Evolutionary conservation across 371 early-diverging fungal species (phyloP).

Genomic region (Mortierella polycephala): DNA sequence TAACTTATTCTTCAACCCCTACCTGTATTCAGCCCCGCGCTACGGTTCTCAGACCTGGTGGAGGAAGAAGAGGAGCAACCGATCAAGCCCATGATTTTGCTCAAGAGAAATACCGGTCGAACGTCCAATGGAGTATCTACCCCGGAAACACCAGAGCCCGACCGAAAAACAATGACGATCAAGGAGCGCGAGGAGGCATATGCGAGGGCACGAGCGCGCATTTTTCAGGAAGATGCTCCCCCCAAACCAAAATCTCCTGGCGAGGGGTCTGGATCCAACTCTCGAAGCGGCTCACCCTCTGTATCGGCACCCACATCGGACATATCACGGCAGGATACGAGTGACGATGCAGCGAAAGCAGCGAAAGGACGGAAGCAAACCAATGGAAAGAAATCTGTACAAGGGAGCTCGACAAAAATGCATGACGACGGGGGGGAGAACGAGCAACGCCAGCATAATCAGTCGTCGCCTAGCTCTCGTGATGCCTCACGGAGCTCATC

Average conservation of each 20-base stretch:
- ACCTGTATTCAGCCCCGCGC: conserved; percentile 54
- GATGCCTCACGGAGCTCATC: conserved; percentile 45
- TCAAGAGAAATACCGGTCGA: conserved; percentile 32
- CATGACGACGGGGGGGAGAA: conserved; percentile 20
- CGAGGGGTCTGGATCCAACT: conserved; percentile 29
- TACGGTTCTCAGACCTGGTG: conserved; percentile 40
- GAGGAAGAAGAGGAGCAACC: conserved; percentile 47
- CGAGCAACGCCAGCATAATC: conserved; percentile 15
- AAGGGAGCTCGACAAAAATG: conserved; percentile 16
- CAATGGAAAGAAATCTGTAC: conserved; percentile 22
- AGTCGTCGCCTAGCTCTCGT: conserved; percentile 36
- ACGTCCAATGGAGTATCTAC: conserved; percentile 18
- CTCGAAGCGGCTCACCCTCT: conserved; percentile 27
- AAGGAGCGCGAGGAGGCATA: conserved; percentile 81
- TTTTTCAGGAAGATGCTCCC: conserved; percentile 70
- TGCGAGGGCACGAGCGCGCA: conserved; percentile 81
- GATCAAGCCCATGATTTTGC: conserved; percentile 30
- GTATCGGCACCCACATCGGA: conserved; percentile 6
- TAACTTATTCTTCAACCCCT: neutral
- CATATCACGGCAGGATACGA: conserved; percentile 7
- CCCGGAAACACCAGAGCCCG: conserved; percentile 46
- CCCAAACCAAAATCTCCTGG: conserved; percentile 44
- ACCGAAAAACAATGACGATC: conserved; percentile 67
- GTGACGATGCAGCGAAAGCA: conserved; percentile 12
- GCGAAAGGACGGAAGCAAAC: conserved; percentile 16